phyloP scores from a whole-genome alignment of 2,329 filamentous ascomycete species.

The Acephala macrosclerotiorum region DNA sequence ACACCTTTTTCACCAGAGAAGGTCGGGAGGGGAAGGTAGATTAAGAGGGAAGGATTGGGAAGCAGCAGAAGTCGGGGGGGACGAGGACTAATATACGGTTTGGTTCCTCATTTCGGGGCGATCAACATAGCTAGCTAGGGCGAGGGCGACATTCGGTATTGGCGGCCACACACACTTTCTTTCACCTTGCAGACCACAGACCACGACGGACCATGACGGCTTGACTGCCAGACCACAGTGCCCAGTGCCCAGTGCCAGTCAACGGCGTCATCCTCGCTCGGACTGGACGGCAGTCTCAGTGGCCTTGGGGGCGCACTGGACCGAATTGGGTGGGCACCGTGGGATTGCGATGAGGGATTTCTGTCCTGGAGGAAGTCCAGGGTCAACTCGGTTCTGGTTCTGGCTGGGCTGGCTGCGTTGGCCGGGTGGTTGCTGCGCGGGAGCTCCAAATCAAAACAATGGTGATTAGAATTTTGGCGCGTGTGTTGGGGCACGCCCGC shows the following conservation, averaged over 20 bases:
- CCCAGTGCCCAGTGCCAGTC: background rate
- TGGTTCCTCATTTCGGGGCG: background rate
- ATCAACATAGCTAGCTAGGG: conserved; percentile 8
- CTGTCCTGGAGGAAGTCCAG: too few species aligned
- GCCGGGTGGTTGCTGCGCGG: background rate
- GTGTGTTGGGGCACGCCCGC: conserved; percentile 12
- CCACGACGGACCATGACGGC: background rate
- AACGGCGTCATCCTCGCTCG: conserved; percentile 12
- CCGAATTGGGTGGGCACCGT: conserved; percentile 1
- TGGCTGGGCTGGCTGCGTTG: background rate
- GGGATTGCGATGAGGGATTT: conserved; percentile 27
- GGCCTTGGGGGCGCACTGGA: background rate
- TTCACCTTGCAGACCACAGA: background rate
- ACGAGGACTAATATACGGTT: background rate
- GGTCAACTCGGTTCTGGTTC: too few species aligned
- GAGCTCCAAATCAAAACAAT: conserved; percentile 26
- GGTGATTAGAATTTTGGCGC: conserved; percentile 17
- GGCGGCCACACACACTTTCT: background rate
- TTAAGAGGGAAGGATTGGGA: conserved; percentile 7
- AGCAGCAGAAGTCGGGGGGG: background rate
- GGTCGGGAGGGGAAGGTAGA: conserved; percentile 16
- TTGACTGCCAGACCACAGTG: background rate
- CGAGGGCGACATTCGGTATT: conserved; percentile 7
- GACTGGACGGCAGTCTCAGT: conserved; percentile 24
- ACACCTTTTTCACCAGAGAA: conserved; percentile 7